Base-by-base conservation (phyloP, 108 stramenopile genomes). In the Nitzschia sp. region DNA sequence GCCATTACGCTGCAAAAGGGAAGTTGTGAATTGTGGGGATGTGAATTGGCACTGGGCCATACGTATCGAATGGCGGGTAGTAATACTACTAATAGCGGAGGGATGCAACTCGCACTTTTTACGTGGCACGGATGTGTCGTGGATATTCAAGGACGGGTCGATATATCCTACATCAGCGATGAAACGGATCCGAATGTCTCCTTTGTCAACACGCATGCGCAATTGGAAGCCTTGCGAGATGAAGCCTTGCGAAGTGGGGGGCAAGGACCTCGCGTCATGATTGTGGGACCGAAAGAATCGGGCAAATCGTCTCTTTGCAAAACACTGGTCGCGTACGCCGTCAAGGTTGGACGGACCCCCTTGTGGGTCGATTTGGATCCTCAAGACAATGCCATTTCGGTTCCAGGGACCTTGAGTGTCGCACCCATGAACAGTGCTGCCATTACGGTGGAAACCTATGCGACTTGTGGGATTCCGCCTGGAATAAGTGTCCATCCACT, bases 41-140 rank as follows among this genome's bases (percentile, higher is more conserved):
- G 77, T 31, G 85, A 87, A 65, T 54, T 87, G 61, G 80, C 92
- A 9, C 45, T 87, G 46, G 71, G 76, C 13, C 77, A 89, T 16
- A 67, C 78, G 0, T 82, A 86, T 58, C 15, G 61, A 3, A 72
- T 88, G 1, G 58, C 73, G 25, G n/a, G n/a, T n/a, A n/a, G n/a
- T n/a, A n/a, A n/a, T n/a, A n/a, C n/a, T n/a, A n/a, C n/a, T n/a
- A n/a, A n/a, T n/a, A 66, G 73, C 36, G 80, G 82, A 8, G 84
- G 79, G n/a, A 66, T 87, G 47, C 92, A 91, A 56, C 60, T 85
- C 22, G 90, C 94, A 0, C 73, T 96, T 41, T 96, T 93, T 70
- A 96, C 94, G 2, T 96, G 91, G 91, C 90, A 96, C 68, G 94
- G 94, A 1, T 93, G 92, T 67, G 82, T 86, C 9, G 34, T 94